Conservation (phyloP, 2,329 filamentous ascomycete genomes). For the Trichoderma sp. region DNA sequence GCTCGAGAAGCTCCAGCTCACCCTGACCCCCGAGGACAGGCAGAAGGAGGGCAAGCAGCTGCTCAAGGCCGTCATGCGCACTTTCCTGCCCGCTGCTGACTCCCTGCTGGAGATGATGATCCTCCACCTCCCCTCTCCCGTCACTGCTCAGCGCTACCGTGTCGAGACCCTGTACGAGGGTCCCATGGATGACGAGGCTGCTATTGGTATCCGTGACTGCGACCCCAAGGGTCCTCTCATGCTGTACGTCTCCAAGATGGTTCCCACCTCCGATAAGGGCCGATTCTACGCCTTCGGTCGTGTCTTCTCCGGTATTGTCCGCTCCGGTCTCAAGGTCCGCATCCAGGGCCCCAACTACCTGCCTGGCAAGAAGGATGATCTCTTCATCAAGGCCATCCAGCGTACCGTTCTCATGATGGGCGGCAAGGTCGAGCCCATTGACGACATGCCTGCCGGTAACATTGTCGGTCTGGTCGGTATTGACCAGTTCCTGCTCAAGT, state of each 20-base stretch:
- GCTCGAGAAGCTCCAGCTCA: slow-evolving; percentile 90
- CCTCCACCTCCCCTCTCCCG: slow-evolving; percentile 94
- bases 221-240: slow-evolving; percentile 98
- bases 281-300: slow-evolving; percentile 99
- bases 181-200: slow-evolving; percentile 85
- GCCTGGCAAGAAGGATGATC: slow-evolving; percentile 97
- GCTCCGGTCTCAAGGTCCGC: slow-evolving; percentile 97
- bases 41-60: slow-evolving; percentile 96
- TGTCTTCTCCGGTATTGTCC: slow-evolving; percentile 99
- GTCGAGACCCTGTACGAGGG: slow-evolving; percentile 98
- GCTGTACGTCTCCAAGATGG: slow-evolving; percentile 99
- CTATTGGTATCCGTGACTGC: slow-evolving; percentile 97
- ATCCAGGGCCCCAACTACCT: slow-evolving; percentile 99
- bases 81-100: slow-evolving; percentile 97
- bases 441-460: slow-evolving; percentile 99
- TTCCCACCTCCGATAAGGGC: slow-evolving; percentile 98
- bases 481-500: slow-evolving; percentile 99
- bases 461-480: slow-evolving; percentile 99
- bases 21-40: slow-evolving; percentile 81
- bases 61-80: slow-evolving; percentile 97
- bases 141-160: slow-evolving; percentile 96
- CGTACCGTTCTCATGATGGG: slow-evolving; percentile 99
- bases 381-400: slow-evolving; percentile 99
- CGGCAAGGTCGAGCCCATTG: slow-evolving; percentile 97
- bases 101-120: slow-evolving; percentile 99